These are phyloP conservation scores for Thermoascus crustaceus DNA, from an alignment of 2,329 filamentous ascomycete genomes.

Conservation along the genomic window DNA sequence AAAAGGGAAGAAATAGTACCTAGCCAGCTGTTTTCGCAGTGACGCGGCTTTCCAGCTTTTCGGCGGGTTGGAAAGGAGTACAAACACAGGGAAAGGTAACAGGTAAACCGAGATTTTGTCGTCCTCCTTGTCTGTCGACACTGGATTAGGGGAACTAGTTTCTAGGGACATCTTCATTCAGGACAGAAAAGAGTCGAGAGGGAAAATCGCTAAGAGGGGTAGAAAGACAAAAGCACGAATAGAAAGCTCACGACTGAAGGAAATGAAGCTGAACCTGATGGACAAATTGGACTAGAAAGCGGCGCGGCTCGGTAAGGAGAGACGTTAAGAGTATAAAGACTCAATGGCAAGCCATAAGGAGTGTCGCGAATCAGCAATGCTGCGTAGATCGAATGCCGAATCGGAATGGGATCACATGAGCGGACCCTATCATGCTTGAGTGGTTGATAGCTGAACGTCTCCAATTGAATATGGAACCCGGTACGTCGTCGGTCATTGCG, in stretches of 20 bases:
- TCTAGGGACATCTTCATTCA: too few species aligned
- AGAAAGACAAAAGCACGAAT: neutral
- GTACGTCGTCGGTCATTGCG: too few species aligned
- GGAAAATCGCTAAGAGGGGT: neutral
- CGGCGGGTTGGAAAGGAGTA: too few species aligned
- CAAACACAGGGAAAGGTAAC: too few species aligned
- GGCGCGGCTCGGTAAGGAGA: neutral
- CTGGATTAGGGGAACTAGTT: too few species aligned
- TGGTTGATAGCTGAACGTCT: too few species aligned
- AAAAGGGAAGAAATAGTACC: neutral
- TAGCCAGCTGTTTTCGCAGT: neutral
- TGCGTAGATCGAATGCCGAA: neutral
- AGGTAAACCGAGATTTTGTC: too few species aligned
- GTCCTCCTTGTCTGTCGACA: too few species aligned
- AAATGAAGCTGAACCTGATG: neutral
- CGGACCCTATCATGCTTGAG: too few species aligned
- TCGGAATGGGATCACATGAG: too few species aligned
- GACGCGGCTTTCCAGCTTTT: conserved; percentile 1
- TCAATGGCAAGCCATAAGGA: neutral
- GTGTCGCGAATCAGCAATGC: neutral
- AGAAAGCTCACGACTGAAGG: neutral
- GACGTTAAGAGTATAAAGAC: neutral
- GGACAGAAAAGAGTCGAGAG: too few species aligned
- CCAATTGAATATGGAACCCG: too few species aligned
- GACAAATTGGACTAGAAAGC: neutral